These are phyloP conservation scores for Metschnikowia gelsemii DNA, from an alignment of 805 yeast species.

Conservation along the genomic window DNA sequence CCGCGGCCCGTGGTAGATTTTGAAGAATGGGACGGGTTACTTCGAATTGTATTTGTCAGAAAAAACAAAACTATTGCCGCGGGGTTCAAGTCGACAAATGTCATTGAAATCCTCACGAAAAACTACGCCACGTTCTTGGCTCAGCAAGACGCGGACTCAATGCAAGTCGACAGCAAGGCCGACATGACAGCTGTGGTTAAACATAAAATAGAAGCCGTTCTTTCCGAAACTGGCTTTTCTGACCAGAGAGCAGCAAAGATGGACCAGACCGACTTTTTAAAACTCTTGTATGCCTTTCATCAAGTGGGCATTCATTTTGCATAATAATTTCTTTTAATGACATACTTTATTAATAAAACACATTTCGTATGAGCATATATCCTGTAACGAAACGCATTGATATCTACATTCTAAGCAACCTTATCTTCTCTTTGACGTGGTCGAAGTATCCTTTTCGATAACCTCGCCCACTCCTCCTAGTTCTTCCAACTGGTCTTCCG, in stretches of 20 bases:
- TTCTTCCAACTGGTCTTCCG: constrained; percentile 88
- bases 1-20: constrained; percentile 95
- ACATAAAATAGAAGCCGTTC: constrained; percentile 67
- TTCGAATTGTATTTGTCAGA: constrained; percentile 88
- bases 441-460: constrained; percentile 64
- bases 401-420: background rate
- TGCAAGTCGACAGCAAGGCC: constrained; percentile 40
- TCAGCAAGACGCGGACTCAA: constrained; percentile 44
- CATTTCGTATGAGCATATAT: background rate
- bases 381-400: too few species aligned
- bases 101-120: constrained; percentile 76
- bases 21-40: constrained; percentile 95
- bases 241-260: constrained; percentile 91
- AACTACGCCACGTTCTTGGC: constrained; percentile 80
- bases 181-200: constrained; percentile 54
- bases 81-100: constrained; percentile 81
- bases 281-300: constrained; percentile 85
- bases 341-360: constrained; percentile 6
- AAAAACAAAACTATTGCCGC: constrained; percentile 92
- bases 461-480: constrained; percentile 89
- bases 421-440: constrained; percentile 50
- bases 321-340: constrained; percentile 27
- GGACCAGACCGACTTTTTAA: constrained; percentile 92
- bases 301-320: constrained; percentile 97
- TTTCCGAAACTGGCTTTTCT: constrained; percentile 73